Evolutionary conservation across 2,329 filamentous ascomycete genomes (phyloP).

Genomic region (Colletotrichum aenigma): DNA sequence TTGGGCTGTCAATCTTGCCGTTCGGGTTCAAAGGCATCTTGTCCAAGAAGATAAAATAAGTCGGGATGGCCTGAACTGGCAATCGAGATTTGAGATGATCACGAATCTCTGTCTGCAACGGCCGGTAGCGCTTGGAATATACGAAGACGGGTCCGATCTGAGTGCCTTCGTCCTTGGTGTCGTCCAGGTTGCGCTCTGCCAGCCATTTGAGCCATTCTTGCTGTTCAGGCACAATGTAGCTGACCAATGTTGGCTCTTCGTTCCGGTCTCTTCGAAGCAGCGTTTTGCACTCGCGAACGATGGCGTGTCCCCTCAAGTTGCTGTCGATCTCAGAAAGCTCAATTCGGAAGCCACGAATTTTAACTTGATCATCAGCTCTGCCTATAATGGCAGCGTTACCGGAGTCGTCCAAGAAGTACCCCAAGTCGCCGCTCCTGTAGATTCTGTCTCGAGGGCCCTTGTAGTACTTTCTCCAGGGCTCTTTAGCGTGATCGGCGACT

Average conservation of each 20-base stretch:
- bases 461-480: conserved; percentile 81
- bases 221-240: conserved; percentile 72
- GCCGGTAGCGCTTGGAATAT: conserved; percentile 27
- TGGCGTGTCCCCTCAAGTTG: neutral
- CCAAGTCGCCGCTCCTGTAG: conserved; percentile 68
- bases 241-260: conserved; percentile 86
- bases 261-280: conserved; percentile 82
- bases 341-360: conserved; percentile 94
- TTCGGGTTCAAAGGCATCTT: conserved; percentile 76
- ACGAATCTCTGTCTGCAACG: conserved; percentile 54
- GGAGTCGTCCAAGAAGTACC: conserved; percentile 62
- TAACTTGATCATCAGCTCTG: conserved; percentile 87
- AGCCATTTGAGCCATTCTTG: conserved; percentile 7
- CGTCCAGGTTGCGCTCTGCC: neutral
- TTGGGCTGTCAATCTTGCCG: conserved; percentile 80
- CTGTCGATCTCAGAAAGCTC: conserved; percentile 60
- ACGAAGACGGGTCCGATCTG: conserved; percentile 48
- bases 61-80: conserved; percentile 41
- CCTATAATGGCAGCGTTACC: conserved; percentile 79
- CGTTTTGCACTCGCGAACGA: conserved; percentile 46
- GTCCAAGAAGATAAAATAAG: conserved; percentile 25
- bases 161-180: conserved; percentile 51
- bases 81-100: conserved; percentile 71
- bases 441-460: conserved; percentile 83
- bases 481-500: conserved; percentile 41